These are phyloP conservation scores for Linnemannia elongata DNA, from an alignment of 192 early-diverging fungal species.

Conservation along the genomic window DNA sequence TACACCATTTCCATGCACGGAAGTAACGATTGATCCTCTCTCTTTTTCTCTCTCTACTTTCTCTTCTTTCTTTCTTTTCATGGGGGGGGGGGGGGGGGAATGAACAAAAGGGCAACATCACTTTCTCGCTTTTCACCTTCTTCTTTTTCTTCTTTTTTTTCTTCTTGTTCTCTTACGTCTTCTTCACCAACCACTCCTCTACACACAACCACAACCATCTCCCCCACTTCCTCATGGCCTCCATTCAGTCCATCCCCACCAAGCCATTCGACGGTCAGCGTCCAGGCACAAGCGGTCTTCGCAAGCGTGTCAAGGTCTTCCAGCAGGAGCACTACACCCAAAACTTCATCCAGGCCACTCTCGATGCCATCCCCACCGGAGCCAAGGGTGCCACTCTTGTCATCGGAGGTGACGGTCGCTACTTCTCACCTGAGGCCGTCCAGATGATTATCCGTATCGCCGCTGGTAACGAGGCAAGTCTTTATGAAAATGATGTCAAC, in stretches of 20 bases:
- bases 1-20: not conserved
- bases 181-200: not conserved
- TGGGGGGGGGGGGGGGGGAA: too few species aligned
- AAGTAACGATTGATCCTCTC: not conserved
- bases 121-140: not conserved
- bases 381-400: slow-evolving; percentile 86
- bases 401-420: slow-evolving; percentile 97
- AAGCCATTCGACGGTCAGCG: slow-evolving; percentile 93
- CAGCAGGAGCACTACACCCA: slow-evolving; percentile 96
- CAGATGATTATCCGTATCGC: slow-evolving; percentile 90
- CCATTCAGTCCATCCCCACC: slow-evolving; percentile 68
- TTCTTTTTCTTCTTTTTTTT: slow-evolving; percentile 4
- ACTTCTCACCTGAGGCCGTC: slow-evolving; percentile 85
- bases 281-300: slow-evolving; percentile 95
- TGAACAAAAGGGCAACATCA: too few species aligned
- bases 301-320: slow-evolving; percentile 97
- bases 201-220: not conserved
- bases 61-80: not conserved
- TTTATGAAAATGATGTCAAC: slow-evolving; percentile 7
- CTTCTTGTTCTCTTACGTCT: not conserved
- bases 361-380: slow-evolving; percentile 85
- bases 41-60: not conserved
- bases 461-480: slow-evolving; percentile 83
- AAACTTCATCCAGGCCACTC: slow-evolving; percentile 95
- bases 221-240: slow-evolving; percentile 30